Evolutionary conservation across 1,139 yeast species (phyloP).

Genomic region (Sugiyamaella japonica): DNA sequence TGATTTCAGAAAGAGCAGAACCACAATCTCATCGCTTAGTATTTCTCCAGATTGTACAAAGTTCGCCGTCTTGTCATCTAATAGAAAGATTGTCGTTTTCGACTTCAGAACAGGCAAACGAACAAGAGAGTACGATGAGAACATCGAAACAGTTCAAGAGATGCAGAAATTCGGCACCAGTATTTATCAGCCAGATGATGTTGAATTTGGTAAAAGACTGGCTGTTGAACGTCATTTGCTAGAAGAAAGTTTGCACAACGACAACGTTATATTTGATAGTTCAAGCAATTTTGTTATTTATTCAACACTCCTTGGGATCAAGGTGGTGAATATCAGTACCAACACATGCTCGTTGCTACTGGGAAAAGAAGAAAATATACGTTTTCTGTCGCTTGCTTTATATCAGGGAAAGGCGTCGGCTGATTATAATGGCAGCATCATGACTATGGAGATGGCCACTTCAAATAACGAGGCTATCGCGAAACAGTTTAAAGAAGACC

Average conservation of each 20-base stretch:
- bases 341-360: constrained; percentile 37
- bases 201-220: constrained; percentile 38
- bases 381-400: constrained; percentile 37
- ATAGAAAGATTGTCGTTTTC: constrained; percentile 42
- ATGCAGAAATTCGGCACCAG: constrained; percentile 37
- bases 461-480: constrained; percentile 43
- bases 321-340: constrained; percentile 40
- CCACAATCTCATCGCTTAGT: constrained; percentile 32
- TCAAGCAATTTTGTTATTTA: constrained; percentile 43
- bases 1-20: constrained; percentile 43
- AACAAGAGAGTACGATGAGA: constrained; percentile 42
- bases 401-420: constrained; percentile 36
- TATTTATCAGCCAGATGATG: constrained; percentile 31
- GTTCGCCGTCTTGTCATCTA: constrained; percentile 41
- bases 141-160: constrained; percentile 33
- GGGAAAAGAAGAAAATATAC: constrained; percentile 42
- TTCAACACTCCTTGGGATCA: constrained; percentile 43
- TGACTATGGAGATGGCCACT: constrained; percentile 44
- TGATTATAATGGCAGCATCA: constrained; percentile 28
- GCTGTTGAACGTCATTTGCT: constrained; percentile 37
- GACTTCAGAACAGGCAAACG: constrained; percentile 43
- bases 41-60: constrained; percentile 37
- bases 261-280: constrained; percentile 41
- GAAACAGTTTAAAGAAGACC: constrained; percentile 40
- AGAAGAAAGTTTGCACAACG: constrained; percentile 20